A percentile compares a stretch with the other conserved stretches of the same genome.
Conservation (phyloP, 2,329 filamentous ascomycete species). For the Ascochyta pisi region DNA sequence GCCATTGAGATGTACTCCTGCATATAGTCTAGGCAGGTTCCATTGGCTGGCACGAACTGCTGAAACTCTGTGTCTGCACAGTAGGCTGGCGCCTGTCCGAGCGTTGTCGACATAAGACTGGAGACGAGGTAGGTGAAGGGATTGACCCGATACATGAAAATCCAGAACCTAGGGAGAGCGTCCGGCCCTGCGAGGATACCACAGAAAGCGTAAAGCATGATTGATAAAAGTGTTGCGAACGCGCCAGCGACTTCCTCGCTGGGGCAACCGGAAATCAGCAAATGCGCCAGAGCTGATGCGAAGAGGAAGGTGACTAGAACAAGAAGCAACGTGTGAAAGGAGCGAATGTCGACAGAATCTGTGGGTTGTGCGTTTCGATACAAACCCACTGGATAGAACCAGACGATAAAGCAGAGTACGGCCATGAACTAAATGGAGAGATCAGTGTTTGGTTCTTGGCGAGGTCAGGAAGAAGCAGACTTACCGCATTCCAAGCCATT, state of each 20-base stretch:
- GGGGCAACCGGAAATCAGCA: constrained; percentile 73
- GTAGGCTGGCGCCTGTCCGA: constrained; percentile 56
- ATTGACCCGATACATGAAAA: constrained; percentile 75
- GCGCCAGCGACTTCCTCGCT: constrained; percentile 72
- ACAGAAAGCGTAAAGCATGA: constrained; percentile 53
- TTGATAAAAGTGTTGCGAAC: constrained; percentile 65
- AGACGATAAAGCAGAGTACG: constrained; percentile 62
- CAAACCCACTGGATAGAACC: constrained; percentile 70
- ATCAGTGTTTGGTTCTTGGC: constrained; percentile 1
- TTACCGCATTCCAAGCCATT: constrained; percentile 59
- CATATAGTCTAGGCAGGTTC: constrained; percentile 56
- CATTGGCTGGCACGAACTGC: constrained; percentile 46
- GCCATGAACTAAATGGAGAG: constrained; percentile 54
- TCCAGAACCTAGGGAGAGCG: constrained; percentile 74
- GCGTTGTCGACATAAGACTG: constrained; percentile 60
- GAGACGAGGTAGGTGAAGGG: constrained; percentile 72
- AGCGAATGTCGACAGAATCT: constrained; percentile 63
- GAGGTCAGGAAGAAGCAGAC: constrained; percentile 56
- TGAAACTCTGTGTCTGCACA: constrained; percentile 55
- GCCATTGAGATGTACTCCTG: constrained; percentile 46
- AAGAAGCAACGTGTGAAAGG: constrained; percentile 71
- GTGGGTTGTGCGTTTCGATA: constrained; percentile 71
- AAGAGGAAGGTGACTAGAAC: constrained; percentile 68
- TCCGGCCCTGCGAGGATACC: constrained; percentile 67
- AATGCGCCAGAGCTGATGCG: constrained; percentile 71